These are phyloP conservation scores for Mitragyna speciosa DNA, from an alignment of 257 asterid species.

Conservation along the genomic window DNA sequence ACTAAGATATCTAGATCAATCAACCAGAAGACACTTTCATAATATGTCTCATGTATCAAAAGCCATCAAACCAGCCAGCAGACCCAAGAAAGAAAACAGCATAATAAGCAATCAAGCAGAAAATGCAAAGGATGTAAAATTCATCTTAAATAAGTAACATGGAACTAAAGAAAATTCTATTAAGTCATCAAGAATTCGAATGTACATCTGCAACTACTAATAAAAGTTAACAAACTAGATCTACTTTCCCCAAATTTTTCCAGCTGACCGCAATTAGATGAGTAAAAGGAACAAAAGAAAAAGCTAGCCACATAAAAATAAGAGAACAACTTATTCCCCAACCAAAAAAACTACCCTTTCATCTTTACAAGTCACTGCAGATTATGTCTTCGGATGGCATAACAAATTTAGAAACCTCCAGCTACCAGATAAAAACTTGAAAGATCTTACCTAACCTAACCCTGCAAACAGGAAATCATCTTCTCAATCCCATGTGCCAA, in stretches of 20 bases:
- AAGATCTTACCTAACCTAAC: slow-evolving; percentile 34
- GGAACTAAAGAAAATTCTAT: not conserved
- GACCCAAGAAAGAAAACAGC: not conserved
- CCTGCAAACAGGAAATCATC: slow-evolving; percentile 37
- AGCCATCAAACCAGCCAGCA: not conserved
- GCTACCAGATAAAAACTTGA: slow-evolving; percentile 24
- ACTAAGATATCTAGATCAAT: not conserved
- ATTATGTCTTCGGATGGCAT: slow-evolving; percentile 6
- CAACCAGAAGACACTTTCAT: not conserved
- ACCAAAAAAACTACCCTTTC: slow-evolving; percentile 4
- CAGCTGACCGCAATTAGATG: not conserved
- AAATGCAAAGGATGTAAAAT: not conserved
- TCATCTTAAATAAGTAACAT: not conserved
- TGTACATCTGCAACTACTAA: slow-evolving; percentile 24
- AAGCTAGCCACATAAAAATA: not conserved
- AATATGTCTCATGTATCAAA: not conserved
- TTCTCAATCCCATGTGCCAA: slow-evolving; percentile 11
- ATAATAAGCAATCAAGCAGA: not conserved
- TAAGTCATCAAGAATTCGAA: not conserved
- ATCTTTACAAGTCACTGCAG: slow-evolving; percentile 18
- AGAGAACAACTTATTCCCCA: not conserved
- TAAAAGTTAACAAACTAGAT: slow-evolving; percentile 9
- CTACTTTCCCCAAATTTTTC: slow-evolving; percentile 3
- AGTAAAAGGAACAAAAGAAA: not conserved
- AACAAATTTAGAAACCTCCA: slow-evolving; percentile 33